Base-by-base conservation (phyloP, 139 green algal species). In the Chlorella sp. region DNA sequence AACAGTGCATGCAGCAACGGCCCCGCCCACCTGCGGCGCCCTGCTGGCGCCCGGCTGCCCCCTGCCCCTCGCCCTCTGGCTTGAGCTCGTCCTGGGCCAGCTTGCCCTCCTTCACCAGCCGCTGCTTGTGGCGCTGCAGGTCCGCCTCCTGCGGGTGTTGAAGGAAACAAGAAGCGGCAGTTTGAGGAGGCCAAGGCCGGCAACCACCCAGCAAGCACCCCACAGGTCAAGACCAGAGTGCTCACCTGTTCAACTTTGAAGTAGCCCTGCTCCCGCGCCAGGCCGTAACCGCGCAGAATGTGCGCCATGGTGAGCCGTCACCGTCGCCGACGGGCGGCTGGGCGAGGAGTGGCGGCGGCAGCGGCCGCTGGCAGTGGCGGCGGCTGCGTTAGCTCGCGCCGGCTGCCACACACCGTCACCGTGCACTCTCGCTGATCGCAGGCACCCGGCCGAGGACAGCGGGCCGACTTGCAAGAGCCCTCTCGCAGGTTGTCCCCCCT, bases 101-200 rank as follows among this genome's bases (percentile, higher is more conserved):
- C 48, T 86, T 84, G 1, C 89, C 89, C 72, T 86, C 41, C 43
- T 83, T 88, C n/a, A 89, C 58, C 46, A 92, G 76, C 3, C 82
- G 84, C 44, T 82, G 64, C 19, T 68, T 78, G 46, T 90, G 83
- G 13, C 82, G 65, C 48, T 92, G 87, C 43, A 91, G 36, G 26
- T 88, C 85, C 20, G 82, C 85, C 84, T 92, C 89, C 78, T 60
- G 51, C 14, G 51, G n/a, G n/a, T n/a, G n/a, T n/a, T n/a, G n/a
- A n/a, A n/a, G n/a, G n/a, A n/a, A n/a, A n/a, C n/a, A n/a, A n/a
- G n/a, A n/a, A n/a, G n/a, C n/a, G n/a, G n/a, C n/a, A n/a, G n/a
- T n/a, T n/a, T n/a, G n/a, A n/a, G n/a, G n/a, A n/a, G n/a, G n/a
- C n/a, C n/a, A n/a, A n/a, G n/a, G n/a, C n/a, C n/a, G n/a, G n/a